Conservation (phyloP, 345 rosid genomes). For the Crucihimalaya himalaica region DNA sequence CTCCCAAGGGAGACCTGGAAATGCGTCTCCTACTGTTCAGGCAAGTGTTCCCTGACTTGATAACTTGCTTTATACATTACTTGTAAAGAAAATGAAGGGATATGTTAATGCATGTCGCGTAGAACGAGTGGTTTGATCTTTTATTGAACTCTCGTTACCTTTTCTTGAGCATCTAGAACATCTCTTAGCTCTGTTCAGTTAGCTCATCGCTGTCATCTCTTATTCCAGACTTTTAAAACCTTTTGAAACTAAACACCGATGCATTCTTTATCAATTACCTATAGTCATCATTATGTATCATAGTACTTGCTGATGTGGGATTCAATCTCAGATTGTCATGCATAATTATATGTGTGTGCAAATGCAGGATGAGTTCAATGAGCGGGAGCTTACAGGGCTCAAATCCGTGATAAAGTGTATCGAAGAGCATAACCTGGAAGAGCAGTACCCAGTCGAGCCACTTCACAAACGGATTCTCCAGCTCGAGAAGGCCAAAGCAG, state of each 20-base stretch:
- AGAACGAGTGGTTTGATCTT: neutral
- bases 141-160: neutral
- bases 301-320: slow-evolving; percentile 9
- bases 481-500: slow-evolving; percentile 95
- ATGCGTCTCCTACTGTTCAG: slow-evolving; percentile 62
- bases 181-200: slow-evolving; percentile 8
- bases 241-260: neutral
- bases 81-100: neutral
- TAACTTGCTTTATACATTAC: neutral
- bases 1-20: slow-evolving; percentile 66
- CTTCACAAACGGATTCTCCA: slow-evolving; percentile 71
- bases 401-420: slow-evolving; percentile 88
- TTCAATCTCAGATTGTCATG: neutral
- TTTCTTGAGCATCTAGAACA: slow-evolving; percentile 18
- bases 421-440: slow-evolving; percentile 95
- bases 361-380: slow-evolving; percentile 74
- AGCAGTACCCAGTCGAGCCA: slow-evolving; percentile 66
- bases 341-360: neutral
- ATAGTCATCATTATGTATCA: neutral
- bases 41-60: slow-evolving; percentile 42
- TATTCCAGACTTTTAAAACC: neutral
- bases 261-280: neutral
- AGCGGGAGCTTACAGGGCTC: slow-evolving; percentile 79
- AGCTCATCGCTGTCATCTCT: neutral
- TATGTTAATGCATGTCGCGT: neutral